Conservation (phyloP, 345 rosid genomes). For the Eucalyptus sp. region DNA sequence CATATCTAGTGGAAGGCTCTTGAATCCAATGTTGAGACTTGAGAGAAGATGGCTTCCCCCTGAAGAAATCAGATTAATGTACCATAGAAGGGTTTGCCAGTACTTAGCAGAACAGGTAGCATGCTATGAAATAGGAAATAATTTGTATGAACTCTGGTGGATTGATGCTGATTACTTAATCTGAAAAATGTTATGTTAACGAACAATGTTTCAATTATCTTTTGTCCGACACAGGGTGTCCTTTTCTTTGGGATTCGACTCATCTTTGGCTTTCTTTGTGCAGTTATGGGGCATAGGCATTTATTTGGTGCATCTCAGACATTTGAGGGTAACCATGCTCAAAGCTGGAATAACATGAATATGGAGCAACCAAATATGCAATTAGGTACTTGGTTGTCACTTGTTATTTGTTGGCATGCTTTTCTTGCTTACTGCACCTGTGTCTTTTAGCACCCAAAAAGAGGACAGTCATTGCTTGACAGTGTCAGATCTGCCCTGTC, state of each 20-base stretch:
- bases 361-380: slow-evolving; percentile 40
- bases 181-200: background rate
- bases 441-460: background rate
- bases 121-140: background rate
- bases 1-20: background rate
- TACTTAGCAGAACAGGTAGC: background rate
- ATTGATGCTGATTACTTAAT: background rate
- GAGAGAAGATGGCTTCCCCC: background rate
- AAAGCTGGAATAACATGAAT: slow-evolving; percentile 54
- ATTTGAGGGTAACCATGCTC: slow-evolving; percentile 54
- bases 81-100: background rate
- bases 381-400: slow-evolving; percentile 13
- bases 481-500: background rate
- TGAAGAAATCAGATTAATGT: background rate
- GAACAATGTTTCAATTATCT: background rate
- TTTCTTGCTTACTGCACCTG: background rate
- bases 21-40: background rate
- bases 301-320: slow-evolving; percentile 34
- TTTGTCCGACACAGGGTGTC: background rate
- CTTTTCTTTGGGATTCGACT: background rate
- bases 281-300: slow-evolving; percentile 59
- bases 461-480: background rate
- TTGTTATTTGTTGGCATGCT: background rate
- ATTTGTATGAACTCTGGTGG: background rate
- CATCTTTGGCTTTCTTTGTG: background rate